These are phyloP conservation scores for Francoa sonchifolia DNA, from an alignment of 441 rosid genomes.

Conservation along the genomic window DNA sequence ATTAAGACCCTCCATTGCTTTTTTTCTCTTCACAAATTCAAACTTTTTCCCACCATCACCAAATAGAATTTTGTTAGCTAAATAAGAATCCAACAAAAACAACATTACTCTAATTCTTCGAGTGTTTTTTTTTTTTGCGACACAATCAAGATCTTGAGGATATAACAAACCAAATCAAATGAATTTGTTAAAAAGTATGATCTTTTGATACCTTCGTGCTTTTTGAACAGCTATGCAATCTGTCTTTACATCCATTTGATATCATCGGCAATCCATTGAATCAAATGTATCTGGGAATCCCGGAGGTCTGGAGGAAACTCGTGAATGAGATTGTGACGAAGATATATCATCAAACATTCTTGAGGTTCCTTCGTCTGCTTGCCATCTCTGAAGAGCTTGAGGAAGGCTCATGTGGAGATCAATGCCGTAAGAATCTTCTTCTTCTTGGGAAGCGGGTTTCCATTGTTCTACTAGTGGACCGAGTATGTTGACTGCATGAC, in stretches of 20 bases:
- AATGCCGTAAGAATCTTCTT: slow-evolving; percentile 57
- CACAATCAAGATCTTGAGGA: too few species aligned
- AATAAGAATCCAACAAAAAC: too few species aligned
- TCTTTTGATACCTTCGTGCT: too few species aligned
- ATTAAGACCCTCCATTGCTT: too few species aligned
- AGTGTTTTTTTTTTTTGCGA: too few species aligned
- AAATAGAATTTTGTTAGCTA: too few species aligned
- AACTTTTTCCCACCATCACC: too few species aligned
- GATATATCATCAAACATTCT: slow-evolving; percentile 28
- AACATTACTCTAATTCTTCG: too few species aligned
- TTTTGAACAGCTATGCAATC: not conserved
- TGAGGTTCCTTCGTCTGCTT: slow-evolving; percentile 46
- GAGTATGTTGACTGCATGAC: slow-evolving; percentile 69
- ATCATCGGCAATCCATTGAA: slow-evolving; percentile 43
- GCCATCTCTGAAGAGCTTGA: slow-evolving; percentile 63
- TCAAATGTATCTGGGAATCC: slow-evolving; percentile 29
- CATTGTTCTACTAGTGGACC: slow-evolving; percentile 71
- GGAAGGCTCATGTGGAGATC: slow-evolving; percentile 70
- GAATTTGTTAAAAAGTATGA: too few species aligned
- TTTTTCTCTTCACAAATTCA: too few species aligned
- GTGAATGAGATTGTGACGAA: slow-evolving; percentile 37
- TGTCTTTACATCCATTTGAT: not conserved
- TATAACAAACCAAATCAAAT: too few species aligned
- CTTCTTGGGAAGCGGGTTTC: slow-evolving; percentile 60
- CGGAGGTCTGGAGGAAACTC: slow-evolving; percentile 37